These are phyloP conservation scores for Fusarium sacchari DNA, from an alignment of 2,329 filamentous ascomycete species.

Conservation along the genomic window DNA sequence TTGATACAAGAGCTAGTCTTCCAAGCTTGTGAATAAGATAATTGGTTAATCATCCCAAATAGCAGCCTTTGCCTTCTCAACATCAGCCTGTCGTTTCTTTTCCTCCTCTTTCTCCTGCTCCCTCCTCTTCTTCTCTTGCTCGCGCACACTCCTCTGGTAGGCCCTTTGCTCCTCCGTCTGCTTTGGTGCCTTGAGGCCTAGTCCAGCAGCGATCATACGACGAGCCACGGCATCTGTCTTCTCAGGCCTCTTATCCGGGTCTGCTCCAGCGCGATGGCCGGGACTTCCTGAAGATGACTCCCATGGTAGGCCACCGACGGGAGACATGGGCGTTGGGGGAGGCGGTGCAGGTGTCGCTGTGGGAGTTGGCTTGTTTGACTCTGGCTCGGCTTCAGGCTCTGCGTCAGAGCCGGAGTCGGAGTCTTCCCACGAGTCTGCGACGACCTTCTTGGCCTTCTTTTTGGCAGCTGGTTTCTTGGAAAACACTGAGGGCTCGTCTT, in stretches of 20 bases:
- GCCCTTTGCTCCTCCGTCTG: slow-evolving; percentile 88
- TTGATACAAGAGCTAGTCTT: background rate
- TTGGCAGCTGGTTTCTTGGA: slow-evolving; percentile 40
- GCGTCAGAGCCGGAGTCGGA: slow-evolving; percentile 62
- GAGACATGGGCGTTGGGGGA: slow-evolving; percentile 74
- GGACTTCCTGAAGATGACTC: slow-evolving; percentile 21
- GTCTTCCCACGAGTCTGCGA: slow-evolving; percentile 64
- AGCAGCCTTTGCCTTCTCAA: slow-evolving; percentile 81
- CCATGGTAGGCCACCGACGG: slow-evolving; percentile 46
- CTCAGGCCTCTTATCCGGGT: slow-evolving; percentile 69
- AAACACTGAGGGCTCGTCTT: slow-evolving; percentile 24
- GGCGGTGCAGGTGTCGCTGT: slow-evolving; percentile 58
- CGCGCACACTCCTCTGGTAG: slow-evolving; percentile 83
- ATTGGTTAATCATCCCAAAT: slow-evolving; percentile 79
- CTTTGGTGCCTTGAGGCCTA: slow-evolving; percentile 83
- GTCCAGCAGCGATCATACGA: slow-evolving; percentile 86
- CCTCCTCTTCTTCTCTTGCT: slow-evolving; percentile 82
- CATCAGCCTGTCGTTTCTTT: slow-evolving; percentile 68
- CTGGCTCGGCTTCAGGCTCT: slow-evolving; percentile 48
- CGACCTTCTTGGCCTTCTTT: slow-evolving; percentile 43
- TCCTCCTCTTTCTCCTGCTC: slow-evolving; percentile 77
- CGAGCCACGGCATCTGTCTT: slow-evolving; percentile 94
- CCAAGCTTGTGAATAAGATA: background rate
- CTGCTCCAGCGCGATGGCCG: slow-evolving; percentile 6
- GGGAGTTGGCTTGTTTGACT: slow-evolving; percentile 51